Evolutionary conservation across 208 protist genomes (phyloP), one percentile per base, ranked within the genome.

Genomic region (Crithidia expoeki): DNA sequence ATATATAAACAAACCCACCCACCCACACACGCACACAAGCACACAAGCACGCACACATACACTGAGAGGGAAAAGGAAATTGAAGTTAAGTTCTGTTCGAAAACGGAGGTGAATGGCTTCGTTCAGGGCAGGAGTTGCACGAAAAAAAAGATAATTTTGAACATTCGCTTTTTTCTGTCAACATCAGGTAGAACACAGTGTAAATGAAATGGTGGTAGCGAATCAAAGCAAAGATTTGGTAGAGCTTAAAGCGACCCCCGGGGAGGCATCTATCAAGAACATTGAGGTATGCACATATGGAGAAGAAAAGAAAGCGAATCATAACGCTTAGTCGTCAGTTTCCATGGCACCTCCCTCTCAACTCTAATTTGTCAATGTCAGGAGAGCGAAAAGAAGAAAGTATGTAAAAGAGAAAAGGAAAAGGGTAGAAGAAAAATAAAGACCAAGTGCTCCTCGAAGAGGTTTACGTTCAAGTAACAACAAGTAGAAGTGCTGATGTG

Each of bases 341-440:
- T 66, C 50, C 23, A 53, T 57, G 51, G 30, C 34, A 40, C 60
- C 34, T 55, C 27, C 60, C 46, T 16, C 5, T 30, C 36, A 44
- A 69, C 52, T 55, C 23, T 59, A 40, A 51, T 23, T 38, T 12
- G 52, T 30, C 42, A 67, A 51, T 47, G n/a, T 36, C 38, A 36
- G 30, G 49, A 12, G 36, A 53, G 62, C 52, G 0, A 25, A 64
- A 63, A 63, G 50, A 64, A 0, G 47, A 63, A 62, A 61, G 25
- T 25, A 56, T 47, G n/a, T 1, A 55, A 36, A n/a, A 62, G 46
- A 52, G 36, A 64, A 44, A 28, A 33, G 30, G 52, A 66, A 67
- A 33, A 53, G 33, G 14, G 17, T 9, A 56, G 30, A 52, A 65
- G 25, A 75, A 36, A 75, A 60, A 58, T 10, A 58, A 53, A 61